Base-by-base conservation (phyloP, 306 rosid genomes). In the Acmispon strigosus region DNA sequence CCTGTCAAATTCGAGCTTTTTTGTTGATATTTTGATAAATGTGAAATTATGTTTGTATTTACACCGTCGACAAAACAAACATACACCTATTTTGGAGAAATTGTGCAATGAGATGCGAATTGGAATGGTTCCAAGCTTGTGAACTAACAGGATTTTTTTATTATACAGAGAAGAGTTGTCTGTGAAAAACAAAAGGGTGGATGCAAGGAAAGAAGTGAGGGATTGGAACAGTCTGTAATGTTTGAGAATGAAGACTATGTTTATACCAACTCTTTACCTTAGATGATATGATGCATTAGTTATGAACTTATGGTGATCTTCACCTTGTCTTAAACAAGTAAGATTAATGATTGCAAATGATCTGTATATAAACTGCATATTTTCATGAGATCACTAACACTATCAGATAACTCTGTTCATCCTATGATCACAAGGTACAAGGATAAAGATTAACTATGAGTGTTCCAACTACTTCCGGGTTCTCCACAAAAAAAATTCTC, bases 201-300 rank as follows among this genome's bases (percentile, higher is more conserved):
- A 60, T 78, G 84, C 84, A 80, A 71, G 66, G 63, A 81, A 62
- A 78, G 62, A 51, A 79, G 17, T 48, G 81, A 56, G 66, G 76
- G 73, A 22, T 56, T 69, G 41, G 75, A 76, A 71, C 82, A 64
- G 32, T 70, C 66, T 58, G 80, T 74, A 32, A 32, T 32, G 60
- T 75, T 82, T 6, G 86, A 84, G 82, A 64, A 82, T 82, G 91
- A 84, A 78, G 95, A 86, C 43, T 86, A 86, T 48, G 83, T 88
- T 80, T 84, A 82, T 77, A 82, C 86, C 72, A 86, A 86, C 72
- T 86, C 90, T 74, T 56, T 86, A 39, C 89, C 95, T 80, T 82
- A 75, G 51, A 19, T 62, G 34, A 42, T 58, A 32, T 47, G 36
- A 52, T 13, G n/a, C 1, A 1, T 0, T 32, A 32, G 37, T 32